These are phyloP conservation scores for Trifolium subterraneum DNA, from an alignment of 306 rosid species.

Conservation along the genomic window DNA sequence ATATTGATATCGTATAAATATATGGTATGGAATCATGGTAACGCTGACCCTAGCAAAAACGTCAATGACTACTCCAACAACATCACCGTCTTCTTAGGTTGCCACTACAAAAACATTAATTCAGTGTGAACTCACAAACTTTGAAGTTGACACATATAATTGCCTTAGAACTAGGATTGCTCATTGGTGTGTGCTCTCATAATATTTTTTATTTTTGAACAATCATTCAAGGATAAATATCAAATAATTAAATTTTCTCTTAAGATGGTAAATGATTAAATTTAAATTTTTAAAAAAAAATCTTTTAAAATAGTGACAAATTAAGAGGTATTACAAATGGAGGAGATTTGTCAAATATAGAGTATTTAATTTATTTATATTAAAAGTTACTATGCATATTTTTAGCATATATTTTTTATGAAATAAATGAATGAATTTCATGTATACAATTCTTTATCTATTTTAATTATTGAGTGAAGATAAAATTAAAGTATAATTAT, in stretches of 20 bases:
- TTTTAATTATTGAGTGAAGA: neutral
- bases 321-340: no score
- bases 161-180: slow-evolving; percentile 9
- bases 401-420: neutral
- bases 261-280: no score
- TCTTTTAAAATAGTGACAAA: no score
- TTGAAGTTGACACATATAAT: slow-evolving; percentile 23
- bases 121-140: neutral
- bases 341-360: no score
- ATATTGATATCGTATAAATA: no score
- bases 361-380: no score
- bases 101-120: slow-evolving; percentile 27
- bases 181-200: slow-evolving; percentile 1
- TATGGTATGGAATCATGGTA: neutral
- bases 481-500: no score
- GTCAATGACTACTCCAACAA: slow-evolving; percentile 11
- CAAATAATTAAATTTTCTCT: neutral
- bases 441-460: neutral
- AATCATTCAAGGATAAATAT: neutral
- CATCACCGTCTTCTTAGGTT: slow-evolving; percentile 20
- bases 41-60: slow-evolving; percentile 20
- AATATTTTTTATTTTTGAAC: neutral
- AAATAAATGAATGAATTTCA: neutral
- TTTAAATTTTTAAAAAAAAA: no score
- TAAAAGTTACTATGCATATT: neutral